Evolutionary conservation across 495 filamentous ascomycete genomes (phyloP).

Genomic region (Penicillium goetzii): DNA sequence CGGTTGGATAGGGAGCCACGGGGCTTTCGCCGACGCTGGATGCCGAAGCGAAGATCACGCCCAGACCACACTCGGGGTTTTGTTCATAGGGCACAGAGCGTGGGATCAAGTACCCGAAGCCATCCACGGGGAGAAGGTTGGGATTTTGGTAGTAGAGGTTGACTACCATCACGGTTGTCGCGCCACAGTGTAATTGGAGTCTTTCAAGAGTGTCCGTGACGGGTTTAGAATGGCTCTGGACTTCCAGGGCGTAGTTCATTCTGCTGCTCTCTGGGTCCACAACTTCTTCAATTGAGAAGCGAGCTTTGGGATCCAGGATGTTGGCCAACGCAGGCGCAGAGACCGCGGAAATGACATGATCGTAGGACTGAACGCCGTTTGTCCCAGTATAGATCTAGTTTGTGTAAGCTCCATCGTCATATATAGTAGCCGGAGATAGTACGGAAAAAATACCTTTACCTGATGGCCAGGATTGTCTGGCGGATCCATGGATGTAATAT

Average conservation of each 20-base stretch:
- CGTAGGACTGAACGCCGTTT: constrained; percentile 41
- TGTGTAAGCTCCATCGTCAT: neutral
- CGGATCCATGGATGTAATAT: constrained; percentile 19
- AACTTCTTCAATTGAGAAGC: neutral
- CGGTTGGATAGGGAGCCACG: neutral
- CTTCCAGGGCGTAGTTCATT: neutral
- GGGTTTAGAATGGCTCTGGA: neutral
- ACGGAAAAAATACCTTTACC: neutral
- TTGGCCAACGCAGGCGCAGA: constrained; percentile 46
- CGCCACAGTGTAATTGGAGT: constrained; percentile 56
- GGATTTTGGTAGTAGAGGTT: constrained; percentile 81
- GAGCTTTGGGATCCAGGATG: constrained; percentile 22
- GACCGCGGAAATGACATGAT: constrained; percentile 74
- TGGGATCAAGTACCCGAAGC: constrained; percentile 92
- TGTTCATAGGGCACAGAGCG: constrained; percentile 65
- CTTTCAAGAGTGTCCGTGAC: constrained; percentile 30
- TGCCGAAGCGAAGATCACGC: constrained; percentile 88
- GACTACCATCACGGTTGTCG: constrained; percentile 85
- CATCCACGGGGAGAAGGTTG: constrained; percentile 62
- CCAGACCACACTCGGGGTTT: constrained; percentile 84
- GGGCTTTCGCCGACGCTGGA: constrained; percentile 39
- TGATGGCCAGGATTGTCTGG: neutral
- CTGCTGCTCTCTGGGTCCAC: neutral
- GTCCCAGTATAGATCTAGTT: constrained; percentile 20
- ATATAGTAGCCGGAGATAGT: neutral